phyloP scores from a whole-genome alignment of 257 asterid genomes.

The Oldenlandia corymbosa region DNA sequence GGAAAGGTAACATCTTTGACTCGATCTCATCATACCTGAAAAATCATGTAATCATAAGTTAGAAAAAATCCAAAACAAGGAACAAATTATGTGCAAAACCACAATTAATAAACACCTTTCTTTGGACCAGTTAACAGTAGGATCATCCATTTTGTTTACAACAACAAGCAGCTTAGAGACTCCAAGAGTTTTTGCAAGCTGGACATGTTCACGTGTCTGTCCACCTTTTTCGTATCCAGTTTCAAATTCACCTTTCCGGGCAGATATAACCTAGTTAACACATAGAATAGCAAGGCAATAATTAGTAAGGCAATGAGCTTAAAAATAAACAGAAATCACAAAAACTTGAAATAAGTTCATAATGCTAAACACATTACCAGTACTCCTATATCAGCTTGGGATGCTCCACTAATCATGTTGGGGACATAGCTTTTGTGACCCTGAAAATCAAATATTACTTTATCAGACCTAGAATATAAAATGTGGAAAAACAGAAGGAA shows the following conservation, averaged over 20 bases:
- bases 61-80: not conserved
- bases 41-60: conserved; percentile 4
- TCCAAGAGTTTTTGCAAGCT: conserved; percentile 92
- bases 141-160: conserved; percentile 98
- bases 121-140: conserved; percentile 91
- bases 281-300: not conserved
- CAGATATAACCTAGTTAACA: conserved; percentile 69
- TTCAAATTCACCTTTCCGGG: conserved; percentile 93
- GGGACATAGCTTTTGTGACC: conserved; percentile 98
- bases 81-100: not conserved
- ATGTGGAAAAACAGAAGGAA: too few species aligned
- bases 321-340: not conserved
- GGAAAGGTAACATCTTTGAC: conserved; percentile 63
- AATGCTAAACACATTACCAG: conserved; percentile 40
- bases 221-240: conserved; percentile 99
- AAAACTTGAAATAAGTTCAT: not conserved
- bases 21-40: conserved; percentile 96
- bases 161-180: conserved; percentile 87
- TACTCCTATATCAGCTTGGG: conserved; percentile 97
- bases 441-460: conserved; percentile 19
- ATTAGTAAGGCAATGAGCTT: not conserved
- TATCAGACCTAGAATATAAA: not conserved
- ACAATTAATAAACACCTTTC: conserved; percentile 57
- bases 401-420: conserved; percentile 97
- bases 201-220: conserved; percentile 98